Conservation (phyloP, 129 eudicot species). For the Glebionis coronaria region DNA sequence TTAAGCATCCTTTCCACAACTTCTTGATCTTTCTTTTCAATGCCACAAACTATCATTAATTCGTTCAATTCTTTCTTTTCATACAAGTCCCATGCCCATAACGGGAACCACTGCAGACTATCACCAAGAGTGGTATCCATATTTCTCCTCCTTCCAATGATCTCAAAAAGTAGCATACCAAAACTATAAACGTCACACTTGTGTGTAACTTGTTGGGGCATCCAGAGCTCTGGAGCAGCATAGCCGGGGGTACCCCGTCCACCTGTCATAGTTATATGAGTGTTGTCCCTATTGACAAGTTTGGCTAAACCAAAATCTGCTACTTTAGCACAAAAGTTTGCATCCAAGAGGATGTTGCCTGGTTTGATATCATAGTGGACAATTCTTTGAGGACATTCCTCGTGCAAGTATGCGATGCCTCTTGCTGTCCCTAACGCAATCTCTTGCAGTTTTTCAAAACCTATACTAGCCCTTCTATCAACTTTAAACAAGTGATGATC, state of each 20-base stretch:
- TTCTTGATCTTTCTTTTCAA: slow-evolving; percentile 27
- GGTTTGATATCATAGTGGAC: slow-evolving; percentile 15
- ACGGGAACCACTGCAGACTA: slow-evolving; percentile 25
- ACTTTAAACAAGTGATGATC: too few species aligned
- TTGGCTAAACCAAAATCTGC: slow-evolving; percentile 16
- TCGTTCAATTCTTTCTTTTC: slow-evolving; percentile 15
- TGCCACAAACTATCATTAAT: slow-evolving; percentile 21
- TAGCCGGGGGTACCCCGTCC: slow-evolving; percentile 3
- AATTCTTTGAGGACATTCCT: slow-evolving; percentile 13
- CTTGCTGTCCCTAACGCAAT: slow-evolving; percentile 1
- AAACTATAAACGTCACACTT: slow-evolving; percentile 17
- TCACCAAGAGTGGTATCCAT: slow-evolving; percentile 12
- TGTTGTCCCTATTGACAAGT: slow-evolving; percentile 12
- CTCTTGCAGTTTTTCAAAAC: too few species aligned
- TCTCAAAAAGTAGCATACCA: slow-evolving; percentile 14
- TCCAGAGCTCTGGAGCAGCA: slow-evolving; percentile 9
- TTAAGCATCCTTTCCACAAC: slow-evolving; percentile 27
- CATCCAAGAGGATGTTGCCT: slow-evolving; percentile 7
- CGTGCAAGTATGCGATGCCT: slow-evolving; percentile 9
- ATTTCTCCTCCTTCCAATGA: slow-evolving; percentile 22
- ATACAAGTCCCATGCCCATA: slow-evolving; percentile 26
- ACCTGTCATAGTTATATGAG: slow-evolving; percentile 6
- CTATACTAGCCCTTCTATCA: too few species aligned
- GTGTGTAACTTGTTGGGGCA: neutral
- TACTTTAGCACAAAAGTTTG: slow-evolving; percentile 12